These are phyloP conservation scores for Pisolithus marmoratus DNA, from an alignment of 768 basidiomycete genomes.

Conservation along the genomic window DNA sequence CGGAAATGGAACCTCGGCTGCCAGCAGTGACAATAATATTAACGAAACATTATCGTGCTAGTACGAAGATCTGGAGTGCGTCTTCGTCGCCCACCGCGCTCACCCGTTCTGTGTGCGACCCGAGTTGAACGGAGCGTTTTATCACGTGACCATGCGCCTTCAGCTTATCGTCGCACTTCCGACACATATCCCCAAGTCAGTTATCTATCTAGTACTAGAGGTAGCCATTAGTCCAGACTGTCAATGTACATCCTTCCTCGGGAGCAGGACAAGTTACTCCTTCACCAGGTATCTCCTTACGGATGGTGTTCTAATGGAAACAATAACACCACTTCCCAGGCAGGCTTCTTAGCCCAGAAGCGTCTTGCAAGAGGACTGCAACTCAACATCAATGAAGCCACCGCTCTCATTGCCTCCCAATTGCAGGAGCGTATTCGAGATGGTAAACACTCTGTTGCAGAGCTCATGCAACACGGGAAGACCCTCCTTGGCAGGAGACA, in stretches of 20 bases:
- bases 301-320: neutral
- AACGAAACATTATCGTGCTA: too few relatives aligned
- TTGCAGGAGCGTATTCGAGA: conserved; percentile 93
- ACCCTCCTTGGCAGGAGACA: conserved; percentile 81
- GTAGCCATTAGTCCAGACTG: neutral
- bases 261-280: conserved; percentile 68
- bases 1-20: too few relatives aligned
- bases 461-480: conserved; percentile 94
- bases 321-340: conserved; percentile 34
- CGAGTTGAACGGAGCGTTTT: too few relatives aligned
- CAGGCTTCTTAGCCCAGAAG: conserved; percentile 88
- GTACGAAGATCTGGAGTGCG: too few relatives aligned
- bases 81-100: too few relatives aligned
- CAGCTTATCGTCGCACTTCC: too few relatives aligned
- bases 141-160: too few relatives aligned
- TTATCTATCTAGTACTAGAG: neutral
- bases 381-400: conserved; percentile 84
- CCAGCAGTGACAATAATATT: too few relatives aligned
- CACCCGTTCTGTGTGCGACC: too few relatives aligned
- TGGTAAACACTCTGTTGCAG: conserved; percentile 77
- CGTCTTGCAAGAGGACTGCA: conserved; percentile 89
- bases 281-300: conserved; percentile 51
- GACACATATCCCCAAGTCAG: too few relatives aligned
- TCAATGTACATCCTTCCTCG: conserved; percentile 70
- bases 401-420: conserved; percentile 85